Evolutionary conservation across 441 rosid genomes (phyloP), one percentile per base, ranked within the genome.

Genomic region (Bocquillonia castaneifolia): DNA sequence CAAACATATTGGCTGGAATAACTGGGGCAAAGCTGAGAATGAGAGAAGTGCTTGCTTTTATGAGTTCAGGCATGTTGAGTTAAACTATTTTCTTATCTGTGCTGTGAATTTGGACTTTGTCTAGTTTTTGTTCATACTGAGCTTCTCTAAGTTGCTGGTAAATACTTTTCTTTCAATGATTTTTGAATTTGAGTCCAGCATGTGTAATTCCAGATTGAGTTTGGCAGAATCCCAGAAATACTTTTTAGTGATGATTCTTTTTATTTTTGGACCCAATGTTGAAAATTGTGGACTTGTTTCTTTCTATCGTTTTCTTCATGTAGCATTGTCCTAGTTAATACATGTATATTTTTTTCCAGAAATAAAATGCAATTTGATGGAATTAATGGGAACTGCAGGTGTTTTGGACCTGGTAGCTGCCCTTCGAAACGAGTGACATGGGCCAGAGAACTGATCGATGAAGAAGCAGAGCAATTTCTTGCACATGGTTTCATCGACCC

Each of bases 1-100:
- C 72, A 87, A 64, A 72, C 79, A 81, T n/a, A 79, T 48, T 0
- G 98, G 99, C 42, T 94, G 99, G 99, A 63, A 94, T 74, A 94
- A 92, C 73, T 94, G 99, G 99, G 90, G 89, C 60, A 94, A 94
- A 59, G 52, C 78, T 15, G 99, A 94, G 85, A 92, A 94, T n/a
- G 99, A 94, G 80, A 87, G 98, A 81, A 90, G 84, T 50, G 92
- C 99, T 72, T 92, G 99, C 85, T 94, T 94, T 80, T 94, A 94
- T 17, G 99, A 94, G 76, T 92, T 87, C 78, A 89, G 96, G 99
- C 91, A 75, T 59, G 23, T 68, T 20, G 1, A 48, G 53, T 76
- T 57, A 68, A 12, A 25, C 34, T n/a, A 23, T 36, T 59, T 44
- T 50, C n/a, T 40, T 64, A 12, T 50, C 2, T 29, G 23, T 32